Base-by-base conservation (phyloP, 257 asterid genomes). In the Solanum rostratum region DNA sequence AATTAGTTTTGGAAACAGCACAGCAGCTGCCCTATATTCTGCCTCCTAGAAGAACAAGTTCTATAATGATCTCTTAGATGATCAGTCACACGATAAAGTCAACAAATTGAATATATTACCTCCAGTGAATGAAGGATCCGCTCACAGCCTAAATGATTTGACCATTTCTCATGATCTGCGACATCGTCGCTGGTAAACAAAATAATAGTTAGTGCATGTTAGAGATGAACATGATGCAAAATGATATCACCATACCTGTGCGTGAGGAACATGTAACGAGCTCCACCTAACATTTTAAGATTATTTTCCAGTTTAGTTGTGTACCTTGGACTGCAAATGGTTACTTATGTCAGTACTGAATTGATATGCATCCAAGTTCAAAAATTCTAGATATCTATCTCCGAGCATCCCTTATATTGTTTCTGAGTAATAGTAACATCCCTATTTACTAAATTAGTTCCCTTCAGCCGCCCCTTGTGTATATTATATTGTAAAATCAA, bases 81-180 rank as follows among this genome's bases (percentile, higher is more conserved):
- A 76, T 49, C 60, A 76, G 27, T 49, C 81, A 22, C 81, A 49
- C 45, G 22, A 76, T 10, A 13, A 74, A 49, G 15, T 74, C 43
- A 3, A 46, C 60, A 46, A 37, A 45, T 74, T 85, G 87, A 70
- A 20, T 46, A 15, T 49, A 76, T 49, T 90, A 92, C 95, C 16
- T 93, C 97, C 53, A 80, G 84, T 0, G 82, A 69, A 86, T 92
- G 97, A 85, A 93, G 89, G 84, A 93, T 88, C 85, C 94, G 87
- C 37, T 84, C 37, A 86, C 97, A 93, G 55, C 93, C 92, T 88
- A 93, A 86, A 85, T 88, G 92, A 86, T 91, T 88, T 60, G 95
- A 90, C 95, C 97, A 93, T 89, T 89, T 91, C 52, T 89, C 91
- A 82, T 93, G 97, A 92, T 93, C 95, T 81, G 95, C 97, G 87